Base-by-base conservation (phyloP, 2,329 filamentous ascomycete species). In the Juglanconis oblonga region DNA sequence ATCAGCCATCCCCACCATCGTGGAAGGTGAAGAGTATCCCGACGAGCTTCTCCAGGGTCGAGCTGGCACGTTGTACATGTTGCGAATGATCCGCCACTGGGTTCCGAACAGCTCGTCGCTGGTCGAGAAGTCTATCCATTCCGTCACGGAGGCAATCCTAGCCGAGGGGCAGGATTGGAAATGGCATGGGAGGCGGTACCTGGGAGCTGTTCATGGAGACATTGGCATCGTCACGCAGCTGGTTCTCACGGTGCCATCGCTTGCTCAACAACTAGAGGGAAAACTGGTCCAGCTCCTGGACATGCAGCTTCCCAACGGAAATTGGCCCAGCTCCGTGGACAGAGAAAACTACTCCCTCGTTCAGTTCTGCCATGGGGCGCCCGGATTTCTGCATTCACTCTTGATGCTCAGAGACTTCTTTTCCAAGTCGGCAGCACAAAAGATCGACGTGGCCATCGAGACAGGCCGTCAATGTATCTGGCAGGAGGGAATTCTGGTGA, bases 141-240 rank as follows among this genome's bases (percentile, higher is more conserved):
- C 81, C 58, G 77, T 90, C 1, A 80, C 85, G 29, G 78, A 84
- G 38, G 80, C 81, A 42, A 87, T 91, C 57, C 75, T 91, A 65
- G 73, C 76, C 70, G 60, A 78, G n/a, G 73, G 70, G 5, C 70
- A 72, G 44, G 72, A 73, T 1, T 91, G 88, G 88, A 80, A 79
- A 63, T 90, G 85, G 84, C 81, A 85, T 61, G 82, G 81, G 13
- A 84, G 84, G 65, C 69, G 74, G 17, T 89, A 89, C 67, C 76
- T 89, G 40, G 89, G 88, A 1, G 85, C 87, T 5, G 84, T 82
- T 0, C 87, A 91, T 67, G 89, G 89, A 7, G 80, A 83, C 11
- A 83, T 90, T 32, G 87, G 88, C 4, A 90, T 89, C 69, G 79
- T 91, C 58, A 86, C 84, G n/a, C 88, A 91, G 70, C 75, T 90